Evolutionary conservation across 2,329 filamentous ascomycete species (phyloP).

Genomic region (Aspergillus arachidicola): DNA sequence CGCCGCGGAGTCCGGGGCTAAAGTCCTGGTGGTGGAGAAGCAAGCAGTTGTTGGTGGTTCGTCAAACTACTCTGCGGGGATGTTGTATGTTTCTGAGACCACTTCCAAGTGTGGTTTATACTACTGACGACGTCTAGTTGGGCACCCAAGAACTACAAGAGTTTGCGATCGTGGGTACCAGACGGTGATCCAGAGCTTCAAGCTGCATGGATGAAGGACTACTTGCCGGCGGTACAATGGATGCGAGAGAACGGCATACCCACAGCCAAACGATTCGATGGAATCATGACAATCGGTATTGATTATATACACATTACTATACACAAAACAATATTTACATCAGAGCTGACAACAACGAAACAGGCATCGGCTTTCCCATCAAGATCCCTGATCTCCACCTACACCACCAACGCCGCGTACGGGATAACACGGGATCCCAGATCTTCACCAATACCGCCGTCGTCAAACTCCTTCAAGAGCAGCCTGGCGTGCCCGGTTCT

Average conservation of each 20-base stretch:
- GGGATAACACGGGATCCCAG: constrained; percentile 17
- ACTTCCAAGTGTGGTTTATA: background rate
- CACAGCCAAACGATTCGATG: constrained; percentile 26
- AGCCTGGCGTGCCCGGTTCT: constrained; percentile 24
- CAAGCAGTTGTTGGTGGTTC: constrained; percentile 27
- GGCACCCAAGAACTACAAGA: constrained; percentile 27
- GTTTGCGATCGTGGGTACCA: constrained; percentile 28
- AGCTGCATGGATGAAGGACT: constrained; percentile 28
- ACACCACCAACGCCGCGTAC: constrained; percentile 23
- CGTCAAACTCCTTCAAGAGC: constrained; percentile 26
- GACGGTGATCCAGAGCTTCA: constrained; percentile 27
- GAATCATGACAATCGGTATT: constrained; percentile 33
- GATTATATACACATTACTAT: background rate
- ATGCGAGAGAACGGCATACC: constrained; percentile 31
- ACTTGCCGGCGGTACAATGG: constrained; percentile 31
- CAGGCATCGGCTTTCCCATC: constrained; percentile 31
- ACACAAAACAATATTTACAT: background rate
- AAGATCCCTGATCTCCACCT: constrained; percentile 26
- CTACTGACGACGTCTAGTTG: constrained; percentile 19
- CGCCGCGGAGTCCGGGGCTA: constrained; percentile 27
- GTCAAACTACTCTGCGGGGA: constrained; percentile 30
- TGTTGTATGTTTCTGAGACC: constrained; percentile 23
- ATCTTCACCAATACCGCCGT: constrained; percentile 25
- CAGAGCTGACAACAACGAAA: background rate
- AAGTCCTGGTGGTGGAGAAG: constrained; percentile 29